Percentiles rank a stretch among this genome's conserved stretches.
Evolutionary conservation across 208 protist genomes (phyloP).

Genomic region (Acanthamoeba sp.): DNA sequence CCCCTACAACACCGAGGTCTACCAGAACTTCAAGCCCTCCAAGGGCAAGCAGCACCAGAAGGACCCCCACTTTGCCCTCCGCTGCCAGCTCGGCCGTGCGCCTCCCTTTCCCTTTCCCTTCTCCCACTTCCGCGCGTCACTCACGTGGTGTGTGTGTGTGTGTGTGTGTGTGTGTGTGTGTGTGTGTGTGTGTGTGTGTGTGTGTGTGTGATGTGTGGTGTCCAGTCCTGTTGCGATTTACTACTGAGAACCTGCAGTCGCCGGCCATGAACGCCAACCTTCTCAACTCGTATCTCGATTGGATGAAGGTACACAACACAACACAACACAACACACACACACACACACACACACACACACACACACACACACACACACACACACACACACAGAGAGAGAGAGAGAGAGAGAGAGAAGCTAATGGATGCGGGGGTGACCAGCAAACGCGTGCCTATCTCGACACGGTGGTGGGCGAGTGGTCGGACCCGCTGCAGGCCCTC

Average conservation of each 20-base stretch:
- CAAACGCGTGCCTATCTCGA: constrained; percentile 64
- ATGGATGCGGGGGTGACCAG: background rate
- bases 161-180: no score
- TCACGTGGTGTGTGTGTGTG: no score
- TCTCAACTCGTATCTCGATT: constrained; percentile 49
- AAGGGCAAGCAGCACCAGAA: constrained; percentile 64
- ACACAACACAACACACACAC: background rate
- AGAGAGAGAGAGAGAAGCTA: no score
- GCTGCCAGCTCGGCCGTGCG: constrained; percentile 53
- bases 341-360: background rate
- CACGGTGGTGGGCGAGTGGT: constrained; percentile 63
- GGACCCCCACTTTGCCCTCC: constrained; percentile 40
- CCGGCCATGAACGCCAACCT: background rate
- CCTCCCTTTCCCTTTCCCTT: no score
- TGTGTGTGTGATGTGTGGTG: no score
- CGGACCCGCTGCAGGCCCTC: constrained; percentile 30
- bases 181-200: no score
- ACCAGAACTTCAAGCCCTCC: constrained; percentile 71
- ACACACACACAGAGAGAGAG: no score
- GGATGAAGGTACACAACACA: constrained; percentile 4
- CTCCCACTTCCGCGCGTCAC: background rate
- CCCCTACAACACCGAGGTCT: constrained; percentile 62
- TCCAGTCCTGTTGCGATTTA: constrained; percentile 8
- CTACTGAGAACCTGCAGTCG: constrained; percentile 4
- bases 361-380: no score